Conservation (phyloP, 306 rosid species). For the Cercis canadensis region DNA sequence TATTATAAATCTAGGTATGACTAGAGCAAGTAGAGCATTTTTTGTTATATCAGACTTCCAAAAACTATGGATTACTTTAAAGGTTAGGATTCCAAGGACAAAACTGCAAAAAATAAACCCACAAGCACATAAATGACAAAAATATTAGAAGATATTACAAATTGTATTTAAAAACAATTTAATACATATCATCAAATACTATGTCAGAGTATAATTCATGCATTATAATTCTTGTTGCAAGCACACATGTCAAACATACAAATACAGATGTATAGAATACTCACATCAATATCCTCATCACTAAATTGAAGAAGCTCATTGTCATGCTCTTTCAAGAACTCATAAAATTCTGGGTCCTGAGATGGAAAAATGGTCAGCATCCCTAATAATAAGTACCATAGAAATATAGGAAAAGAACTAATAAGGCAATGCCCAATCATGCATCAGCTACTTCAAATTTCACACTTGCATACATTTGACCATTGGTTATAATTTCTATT, state of each 20-base stretch:
- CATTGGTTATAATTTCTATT: background rate
- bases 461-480: background rate
- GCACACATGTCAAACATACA: background rate
- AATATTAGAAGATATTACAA: conserved; percentile 17
- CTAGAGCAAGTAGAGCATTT: no score
- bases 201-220: conserved; percentile 4
- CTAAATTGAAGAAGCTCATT: conserved; percentile 76
- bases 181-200: conserved; percentile 4
- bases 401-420: conserved; percentile 1
- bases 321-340: conserved; percentile 81
- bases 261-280: conserved; percentile 39
- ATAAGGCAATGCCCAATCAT: conserved; percentile 22
- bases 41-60: no score
- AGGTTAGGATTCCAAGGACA: no score
- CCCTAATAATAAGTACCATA: background rate
- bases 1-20: no score
- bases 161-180: conserved; percentile 4
- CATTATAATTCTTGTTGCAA: conserved; percentile 10
- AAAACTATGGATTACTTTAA: no score
- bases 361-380: conserved; percentile 14
- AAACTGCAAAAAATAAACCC: no score
- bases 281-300: conserved; percentile 73
- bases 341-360: conserved; percentile 89
- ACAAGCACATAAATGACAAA: background rate
- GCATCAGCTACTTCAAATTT: conserved; percentile 17